A percentile compares a stretch with the other conserved stretches of the same genome.
Evolutionary conservation across 805 yeast genomes (phyloP).

Genomic region (Saccharomycopsis sp.): DNA sequence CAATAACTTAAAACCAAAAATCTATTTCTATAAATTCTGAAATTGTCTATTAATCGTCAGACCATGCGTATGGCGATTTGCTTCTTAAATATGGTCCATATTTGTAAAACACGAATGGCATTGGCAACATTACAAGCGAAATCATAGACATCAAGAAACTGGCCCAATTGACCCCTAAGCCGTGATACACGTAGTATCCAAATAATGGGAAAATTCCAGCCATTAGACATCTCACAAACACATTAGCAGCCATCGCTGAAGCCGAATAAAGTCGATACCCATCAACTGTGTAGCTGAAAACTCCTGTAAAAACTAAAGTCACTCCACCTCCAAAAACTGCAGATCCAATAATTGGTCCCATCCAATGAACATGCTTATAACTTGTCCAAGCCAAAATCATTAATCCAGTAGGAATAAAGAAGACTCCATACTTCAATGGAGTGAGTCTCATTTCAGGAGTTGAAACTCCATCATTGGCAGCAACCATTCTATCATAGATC

Average conservation of each 20-base stretch:
- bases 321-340: constrained; percentile 52
- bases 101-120: constrained; percentile 50
- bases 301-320: constrained; percentile 60
- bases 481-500: constrained; percentile 33
- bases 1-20: no score
- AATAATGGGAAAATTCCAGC: constrained; percentile 68
- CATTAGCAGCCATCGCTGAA: constrained; percentile 60
- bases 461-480: constrained; percentile 42
- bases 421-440: constrained; percentile 40
- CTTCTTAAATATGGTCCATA: constrained; percentile 51
- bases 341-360: constrained; percentile 57
- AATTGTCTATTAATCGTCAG: constrained; percentile 3
- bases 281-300: constrained; percentile 63
- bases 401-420: constrained; percentile 51
- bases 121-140: constrained; percentile 52
- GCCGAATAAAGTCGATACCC: constrained; percentile 65
- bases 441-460: constrained; percentile 60
- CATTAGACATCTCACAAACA: constrained; percentile 56
- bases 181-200: constrained; percentile 48
- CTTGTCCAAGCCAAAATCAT: constrained; percentile 74
- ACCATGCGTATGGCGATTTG: constrained; percentile 24
- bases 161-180: constrained; percentile 66
- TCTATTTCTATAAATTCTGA: neutral
- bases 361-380: constrained; percentile 47
- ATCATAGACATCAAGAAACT: constrained; percentile 55